phyloP scores from a whole-genome alignment of 2,329 filamentous ascomycete genomes.

The Pestalotiopsis fici region DNA sequence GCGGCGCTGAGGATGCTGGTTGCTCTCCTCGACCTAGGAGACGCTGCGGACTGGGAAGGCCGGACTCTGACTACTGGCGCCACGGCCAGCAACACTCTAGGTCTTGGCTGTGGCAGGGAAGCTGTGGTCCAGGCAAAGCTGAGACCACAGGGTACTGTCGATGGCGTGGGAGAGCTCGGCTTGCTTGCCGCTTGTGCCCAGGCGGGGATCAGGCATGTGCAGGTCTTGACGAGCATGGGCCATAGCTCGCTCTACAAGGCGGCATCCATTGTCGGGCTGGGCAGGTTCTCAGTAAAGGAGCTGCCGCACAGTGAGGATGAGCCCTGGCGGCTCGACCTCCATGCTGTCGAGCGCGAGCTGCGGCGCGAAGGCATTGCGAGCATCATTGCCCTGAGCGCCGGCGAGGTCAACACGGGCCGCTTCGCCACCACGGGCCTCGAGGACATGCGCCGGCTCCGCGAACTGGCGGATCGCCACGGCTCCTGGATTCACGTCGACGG shows the following conservation, averaged over 20 bases:
- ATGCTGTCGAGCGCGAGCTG: slow-evolving; percentile 63
- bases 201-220: slow-evolving; percentile 67
- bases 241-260: slow-evolving; percentile 87
- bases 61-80: slow-evolving; percentile 60
- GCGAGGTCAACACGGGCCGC: slow-evolving; percentile 87
- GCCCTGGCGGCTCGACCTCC: slow-evolving; percentile 72
- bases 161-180: slow-evolving; percentile 68
- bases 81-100: slow-evolving; percentile 81
- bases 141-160: slow-evolving; percentile 16
- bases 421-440: slow-evolving; percentile 65
- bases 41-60: slow-evolving; percentile 60
- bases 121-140: slow-evolving; percentile 49
- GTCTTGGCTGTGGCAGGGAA: slow-evolving; percentile 68
- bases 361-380: slow-evolving; percentile 56
- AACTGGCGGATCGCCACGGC: slow-evolving; percentile 69
- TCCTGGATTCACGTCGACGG: slow-evolving; percentile 92
- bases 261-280: slow-evolving; percentile 79
- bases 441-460: slow-evolving; percentile 65
- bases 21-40: slow-evolving; percentile 63
- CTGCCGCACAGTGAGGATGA: slow-evolving; percentile 51
- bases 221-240: slow-evolving; percentile 77
- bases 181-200: slow-evolving; percentile 65
- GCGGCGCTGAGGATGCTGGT: slow-evolving; percentile 69
- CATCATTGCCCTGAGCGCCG: slow-evolving; percentile 79
- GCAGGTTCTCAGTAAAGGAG: slow-evolving; percentile 66